phyloP scores from a whole-genome alignment of 306 rosid species.

The Prunus davidiana region DNA sequence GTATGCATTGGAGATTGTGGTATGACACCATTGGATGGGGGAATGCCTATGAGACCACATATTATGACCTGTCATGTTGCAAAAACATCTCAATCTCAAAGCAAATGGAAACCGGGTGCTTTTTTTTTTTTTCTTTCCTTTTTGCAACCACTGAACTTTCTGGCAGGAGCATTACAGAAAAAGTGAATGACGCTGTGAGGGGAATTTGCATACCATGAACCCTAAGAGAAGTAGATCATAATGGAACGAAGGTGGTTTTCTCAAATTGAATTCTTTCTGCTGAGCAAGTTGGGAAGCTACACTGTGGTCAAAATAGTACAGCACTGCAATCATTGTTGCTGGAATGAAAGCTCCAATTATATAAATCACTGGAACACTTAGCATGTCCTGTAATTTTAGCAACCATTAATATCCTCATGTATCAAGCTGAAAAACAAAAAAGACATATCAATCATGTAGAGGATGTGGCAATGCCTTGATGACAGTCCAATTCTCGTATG shows the following conservation, averaged over 20 bases:
- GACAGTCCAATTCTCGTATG: constrained; percentile 76
- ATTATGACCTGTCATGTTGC: constrained; percentile 56
- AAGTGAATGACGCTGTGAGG: constrained; percentile 8
- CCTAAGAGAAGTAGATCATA: constrained; percentile 82
- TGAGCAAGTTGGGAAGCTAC: constrained; percentile 89
- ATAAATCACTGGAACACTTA: constrained; percentile 65
- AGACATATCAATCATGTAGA: not conserved
- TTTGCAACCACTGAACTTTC: not conserved
- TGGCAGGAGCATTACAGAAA: constrained; percentile 4
- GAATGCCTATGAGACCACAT: constrained; percentile 79
- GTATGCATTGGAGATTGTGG: constrained; percentile 95
- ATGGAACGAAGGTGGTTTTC: constrained; percentile 77
- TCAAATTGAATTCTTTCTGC: constrained; percentile 76
- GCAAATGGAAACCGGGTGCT: not conserved
- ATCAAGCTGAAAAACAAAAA: constrained; percentile 3
- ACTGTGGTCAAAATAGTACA: constrained; percentile 85
- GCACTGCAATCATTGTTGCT: constrained; percentile 83
- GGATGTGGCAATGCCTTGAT: constrained; percentile 44
- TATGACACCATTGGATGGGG: constrained; percentile 82
- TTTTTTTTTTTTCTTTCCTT: not conserved
- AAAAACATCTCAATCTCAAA: constrained; percentile 12
- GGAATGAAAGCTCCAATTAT: constrained; percentile 76
- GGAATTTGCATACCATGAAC: constrained; percentile 54
- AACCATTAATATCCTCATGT: constrained; percentile 4
- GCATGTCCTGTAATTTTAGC: constrained; percentile 60